A percentile compares a stretch with the other conserved stretches of the same genome.
phyloP scores from a whole-genome alignment of 305 asterid species.

The Fraxinus albicans region DNA sequence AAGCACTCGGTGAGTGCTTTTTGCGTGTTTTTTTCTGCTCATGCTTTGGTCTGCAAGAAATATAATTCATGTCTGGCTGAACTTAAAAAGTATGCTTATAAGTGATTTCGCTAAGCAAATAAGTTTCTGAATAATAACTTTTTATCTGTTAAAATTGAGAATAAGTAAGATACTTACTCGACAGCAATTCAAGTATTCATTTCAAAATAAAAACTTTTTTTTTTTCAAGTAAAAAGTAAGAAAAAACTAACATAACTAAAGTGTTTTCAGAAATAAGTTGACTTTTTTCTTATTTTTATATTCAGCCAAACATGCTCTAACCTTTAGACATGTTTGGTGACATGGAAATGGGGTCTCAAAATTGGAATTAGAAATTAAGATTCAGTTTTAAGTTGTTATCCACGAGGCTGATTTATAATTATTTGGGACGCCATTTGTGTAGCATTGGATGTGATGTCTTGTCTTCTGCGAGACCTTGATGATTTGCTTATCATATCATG shows the following conservation, averaged over 20 bases:
- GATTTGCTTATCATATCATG: constrained; percentile 19
- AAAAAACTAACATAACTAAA: background rate
- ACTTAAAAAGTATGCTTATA: background rate
- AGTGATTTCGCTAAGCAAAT: background rate
- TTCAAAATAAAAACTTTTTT: background rate
- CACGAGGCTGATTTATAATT: background rate
- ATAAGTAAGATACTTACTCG: background rate
- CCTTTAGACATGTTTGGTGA: background rate
- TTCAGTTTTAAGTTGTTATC: background rate
- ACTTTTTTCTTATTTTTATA: background rate
- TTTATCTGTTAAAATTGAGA: background rate
- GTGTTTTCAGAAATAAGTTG: background rate
- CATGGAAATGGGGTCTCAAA: background rate
- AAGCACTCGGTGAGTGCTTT: constrained; percentile 58
- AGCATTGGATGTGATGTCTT: background rate
- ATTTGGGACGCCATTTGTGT: background rate
- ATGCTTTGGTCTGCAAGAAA: constrained; percentile 5
- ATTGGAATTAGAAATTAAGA: background rate
- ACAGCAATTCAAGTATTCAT: background rate
- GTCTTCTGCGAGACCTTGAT: background rate
- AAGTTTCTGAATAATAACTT: background rate
- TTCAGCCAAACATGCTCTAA: background rate
- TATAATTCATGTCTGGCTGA: background rate
- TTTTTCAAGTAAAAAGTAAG: background rate
- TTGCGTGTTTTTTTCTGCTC: background rate